Evolutionary conservation across 768 basidiomycete species (phyloP).

Genomic region (Mycena polygramma): DNA sequence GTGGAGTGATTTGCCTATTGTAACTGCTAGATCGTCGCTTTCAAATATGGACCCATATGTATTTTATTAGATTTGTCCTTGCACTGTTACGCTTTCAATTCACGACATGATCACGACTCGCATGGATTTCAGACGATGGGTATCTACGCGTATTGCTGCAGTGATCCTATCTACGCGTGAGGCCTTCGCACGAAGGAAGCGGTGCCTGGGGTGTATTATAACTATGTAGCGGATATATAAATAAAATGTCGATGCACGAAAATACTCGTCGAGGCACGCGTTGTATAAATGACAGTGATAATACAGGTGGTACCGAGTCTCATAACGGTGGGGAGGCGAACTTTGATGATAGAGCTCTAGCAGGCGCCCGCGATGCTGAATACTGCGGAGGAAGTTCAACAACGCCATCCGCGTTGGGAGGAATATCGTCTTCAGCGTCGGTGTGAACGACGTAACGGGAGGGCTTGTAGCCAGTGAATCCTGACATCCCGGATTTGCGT

Average conservation of each 20-base stretch:
- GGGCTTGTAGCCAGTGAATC: conserved; percentile 54
- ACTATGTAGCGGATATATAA: conserved; percentile 1
- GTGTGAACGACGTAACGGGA: conserved; percentile 77
- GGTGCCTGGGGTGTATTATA: background rate
- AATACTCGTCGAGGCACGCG: background rate
- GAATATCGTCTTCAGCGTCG: conserved; percentile 72
- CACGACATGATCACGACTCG: conserved; percentile 25
- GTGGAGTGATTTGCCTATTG: conserved; percentile 11
- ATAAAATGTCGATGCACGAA: background rate
- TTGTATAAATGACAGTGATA: conserved; percentile 14
- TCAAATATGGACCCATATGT: conserved; percentile 37
- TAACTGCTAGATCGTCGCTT: conserved; percentile 31
- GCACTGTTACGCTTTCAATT: conserved; percentile 22
- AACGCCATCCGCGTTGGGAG: conserved; percentile 61
- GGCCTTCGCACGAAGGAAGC: background rate
- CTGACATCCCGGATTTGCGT: conserved; percentile 71
- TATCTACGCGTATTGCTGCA: background rate
- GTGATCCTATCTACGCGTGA: no score
- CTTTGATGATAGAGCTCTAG: background rate
- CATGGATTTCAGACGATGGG: background rate
- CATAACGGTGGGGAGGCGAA: conserved; percentile 6
- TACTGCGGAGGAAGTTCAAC: conserved; percentile 86
- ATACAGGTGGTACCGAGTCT: conserved; percentile 10
- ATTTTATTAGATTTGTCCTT: conserved; percentile 34
- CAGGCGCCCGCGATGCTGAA: conserved; percentile 59